These are phyloP conservation scores for Coprinopsis cinerea DNA, from an alignment of 768 basidiomycete species.

Conservation along the genomic window DNA sequence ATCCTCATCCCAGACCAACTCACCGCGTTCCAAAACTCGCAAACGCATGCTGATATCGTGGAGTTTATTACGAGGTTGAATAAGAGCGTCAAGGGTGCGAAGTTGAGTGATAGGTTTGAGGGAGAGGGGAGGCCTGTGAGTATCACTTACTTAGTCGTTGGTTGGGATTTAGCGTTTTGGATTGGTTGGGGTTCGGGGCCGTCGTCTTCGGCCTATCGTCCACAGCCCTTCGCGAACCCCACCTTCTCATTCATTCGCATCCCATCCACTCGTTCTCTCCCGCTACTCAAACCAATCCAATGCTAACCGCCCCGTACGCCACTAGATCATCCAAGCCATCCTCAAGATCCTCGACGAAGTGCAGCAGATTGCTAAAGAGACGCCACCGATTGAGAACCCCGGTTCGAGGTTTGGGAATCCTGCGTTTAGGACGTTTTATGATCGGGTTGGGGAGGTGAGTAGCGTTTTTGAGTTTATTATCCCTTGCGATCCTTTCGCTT, in stretches of 20 bases:
- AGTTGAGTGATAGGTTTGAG: slow-evolving; percentile 58
- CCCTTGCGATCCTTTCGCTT: not conserved
- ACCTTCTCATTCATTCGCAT: slow-evolving; percentile 2
- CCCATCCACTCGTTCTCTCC: slow-evolving; percentile 8
- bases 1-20: slow-evolving; percentile 79
- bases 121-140: slow-evolving; percentile 51
- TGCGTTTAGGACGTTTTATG: slow-evolving; percentile 89
- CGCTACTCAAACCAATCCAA: too few species aligned
- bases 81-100: slow-evolving; percentile 65
- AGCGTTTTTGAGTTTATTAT: not conserved
- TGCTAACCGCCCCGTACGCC: slow-evolving; percentile 1
- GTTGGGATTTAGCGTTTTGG: too few species aligned
- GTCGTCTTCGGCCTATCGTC: not conserved
- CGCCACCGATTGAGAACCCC: slow-evolving; percentile 84
- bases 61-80: slow-evolving; percentile 73
- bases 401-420: slow-evolving; percentile 96
- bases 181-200: not conserved
- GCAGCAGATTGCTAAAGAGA: slow-evolving; percentile 57
- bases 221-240: not conserved
- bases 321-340: slow-evolving; percentile 60
- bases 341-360: slow-evolving; percentile 61
- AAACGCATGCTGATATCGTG: slow-evolving; percentile 62
- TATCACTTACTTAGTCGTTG: too few species aligned
- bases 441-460: slow-evolving; percentile 63
- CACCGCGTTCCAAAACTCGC: slow-evolving; percentile 70